Conservation (phyloP, 2,329 filamentous ascomycete species). For the Arachnomyces sp. region DNA sequence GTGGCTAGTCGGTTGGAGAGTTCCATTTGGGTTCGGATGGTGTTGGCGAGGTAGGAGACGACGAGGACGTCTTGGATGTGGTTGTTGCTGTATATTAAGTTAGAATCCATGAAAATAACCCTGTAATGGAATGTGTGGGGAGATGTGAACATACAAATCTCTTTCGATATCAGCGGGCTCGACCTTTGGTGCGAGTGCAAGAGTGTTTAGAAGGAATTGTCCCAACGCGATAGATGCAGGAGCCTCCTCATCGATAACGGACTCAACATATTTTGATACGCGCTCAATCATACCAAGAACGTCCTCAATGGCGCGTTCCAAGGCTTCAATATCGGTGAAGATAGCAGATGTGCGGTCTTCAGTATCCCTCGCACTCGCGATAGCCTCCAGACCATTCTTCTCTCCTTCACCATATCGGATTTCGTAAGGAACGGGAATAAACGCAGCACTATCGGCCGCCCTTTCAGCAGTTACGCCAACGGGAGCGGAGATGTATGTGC, state of each 20-base stretch:
- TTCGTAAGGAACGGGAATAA: slow-evolving; percentile 94
- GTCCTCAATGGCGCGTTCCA: slow-evolving; percentile 79
- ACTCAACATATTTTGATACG: slow-evolving; percentile 83
- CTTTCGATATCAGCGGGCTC: slow-evolving; percentile 82
- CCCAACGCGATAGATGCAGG: slow-evolving; percentile 84
- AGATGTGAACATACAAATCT: slow-evolving; percentile 60
- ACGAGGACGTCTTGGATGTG: slow-evolving; percentile 98
- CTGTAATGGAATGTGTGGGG: not conserved
- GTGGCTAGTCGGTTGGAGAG: slow-evolving; percentile 89
- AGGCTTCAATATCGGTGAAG: slow-evolving; percentile 78
- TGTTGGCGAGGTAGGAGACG: slow-evolving; percentile 96
- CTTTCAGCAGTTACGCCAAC: slow-evolving; percentile 93
- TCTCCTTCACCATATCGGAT: slow-evolving; percentile 79
- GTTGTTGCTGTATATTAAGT: slow-evolving; percentile 61
- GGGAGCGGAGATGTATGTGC: slow-evolving; percentile 90
- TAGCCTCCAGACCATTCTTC: slow-evolving; percentile 70
- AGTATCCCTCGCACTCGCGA: slow-evolving; percentile 69
- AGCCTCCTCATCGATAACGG: slow-evolving; percentile 79
- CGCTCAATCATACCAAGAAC: slow-evolving; percentile 84
- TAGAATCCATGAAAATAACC: slow-evolving; percentile 19
- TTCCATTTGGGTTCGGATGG: slow-evolving; percentile 97
- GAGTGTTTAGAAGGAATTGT: slow-evolving; percentile 88
- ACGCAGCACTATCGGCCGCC: slow-evolving; percentile 90
- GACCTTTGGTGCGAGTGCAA: slow-evolving; percentile 91
- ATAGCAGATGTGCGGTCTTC: slow-evolving; percentile 67